Base-by-base conservation (phyloP, 345 rosid genomes). In the Salix udensis region DNA sequence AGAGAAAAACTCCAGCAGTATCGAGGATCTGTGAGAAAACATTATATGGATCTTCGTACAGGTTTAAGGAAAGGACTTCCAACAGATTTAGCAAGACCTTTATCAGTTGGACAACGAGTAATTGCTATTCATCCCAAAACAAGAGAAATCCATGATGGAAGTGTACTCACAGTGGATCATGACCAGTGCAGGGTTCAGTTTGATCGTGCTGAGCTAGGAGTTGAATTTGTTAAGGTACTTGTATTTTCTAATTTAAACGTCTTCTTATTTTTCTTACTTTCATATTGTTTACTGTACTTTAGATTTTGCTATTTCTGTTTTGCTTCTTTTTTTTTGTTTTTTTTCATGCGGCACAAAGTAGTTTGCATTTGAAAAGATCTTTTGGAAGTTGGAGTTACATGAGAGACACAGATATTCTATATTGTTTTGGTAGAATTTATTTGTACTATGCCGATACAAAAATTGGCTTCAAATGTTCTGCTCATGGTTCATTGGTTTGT, bases 31-130 rank as follows among this genome's bases (percentile, higher is more conserved):
- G 84, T 82, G 73, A 82, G 84, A 67, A 78, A 78, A 8, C 84
- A 82, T 74, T 82, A 82, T 58, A 46, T 75, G 7, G 81, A 82
- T 50, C 81, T 82, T 60, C 52, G 52, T 6, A 74, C 65, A 55
- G 84, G 81, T 67, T 26, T 67, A 31, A 82, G 76, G 55, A 78
- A 78, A 7, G 84, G 84, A 70, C 79, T 82, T 70, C 84, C 84
- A 53, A 78, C 81, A 60, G 84, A 82, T 82, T 74, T 82, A 78
- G 84, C 79, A n/a, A 82, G 53, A 70, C 84, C 84, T 24, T 71
- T 82, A 71, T 70, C 70, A 13, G 84, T 82, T 70, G 84, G 81
- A 24, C 81, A 82, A 37, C 76, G 67, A 53, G 81, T 82, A 62
- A 78, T 74, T 66, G 81, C 84, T 65, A 5, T 78, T 55, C 79